Base-by-base conservation (phyloP, 2,329 filamentous ascomycete genomes). In the Venturia aucupariae region DNA sequence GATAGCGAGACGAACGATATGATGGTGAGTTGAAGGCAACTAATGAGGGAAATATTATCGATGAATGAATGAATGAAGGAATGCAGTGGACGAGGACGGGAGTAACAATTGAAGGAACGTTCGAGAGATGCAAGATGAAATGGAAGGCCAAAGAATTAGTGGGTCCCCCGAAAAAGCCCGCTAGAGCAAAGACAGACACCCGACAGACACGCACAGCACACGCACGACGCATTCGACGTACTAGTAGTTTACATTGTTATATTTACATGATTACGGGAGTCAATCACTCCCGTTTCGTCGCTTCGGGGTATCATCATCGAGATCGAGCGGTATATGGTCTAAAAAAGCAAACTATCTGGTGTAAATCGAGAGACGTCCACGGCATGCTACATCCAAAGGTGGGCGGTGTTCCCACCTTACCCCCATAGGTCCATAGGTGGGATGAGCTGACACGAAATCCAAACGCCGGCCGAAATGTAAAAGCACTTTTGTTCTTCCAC, bases 291-390 rank as follows among this genome's bases (percentile, higher is more conserved):
- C 44, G 22, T 24, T 11, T 27, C 46, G 27, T 51, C 10, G 46
- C 46, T 51, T 51, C 11, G 46, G 46, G 46, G 46, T 51, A 51
- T 51, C 10, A 51, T 27, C 44, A 51, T 27, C 46, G 46, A 51
- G 22, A 51, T 51, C 46, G 46, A 51, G 46, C 46, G 24, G 46
- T 51, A 51, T 51, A 51, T 51, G 46, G 46, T 51, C 46, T 51
- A 51, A 11, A 51, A 51, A 51, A 51, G 27, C 46, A 51, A 27
- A 22, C 46, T 51, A 51, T 51, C 46, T 51, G 46, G 22, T 51
- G 46, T 51, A 51, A 11, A 51, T 27, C 1, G 46, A 51, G 13
- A 51, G 22, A 51, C 46, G 27, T 27, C 46, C 46, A 51, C 46
- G 22, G 22, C 22, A 51, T 51, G 46, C 46, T 27, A 11, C 11